These are phyloP conservation scores for Ulvella scutata DNA, from an alignment of 139 green algal genomes.

Conservation along the genomic window DNA sequence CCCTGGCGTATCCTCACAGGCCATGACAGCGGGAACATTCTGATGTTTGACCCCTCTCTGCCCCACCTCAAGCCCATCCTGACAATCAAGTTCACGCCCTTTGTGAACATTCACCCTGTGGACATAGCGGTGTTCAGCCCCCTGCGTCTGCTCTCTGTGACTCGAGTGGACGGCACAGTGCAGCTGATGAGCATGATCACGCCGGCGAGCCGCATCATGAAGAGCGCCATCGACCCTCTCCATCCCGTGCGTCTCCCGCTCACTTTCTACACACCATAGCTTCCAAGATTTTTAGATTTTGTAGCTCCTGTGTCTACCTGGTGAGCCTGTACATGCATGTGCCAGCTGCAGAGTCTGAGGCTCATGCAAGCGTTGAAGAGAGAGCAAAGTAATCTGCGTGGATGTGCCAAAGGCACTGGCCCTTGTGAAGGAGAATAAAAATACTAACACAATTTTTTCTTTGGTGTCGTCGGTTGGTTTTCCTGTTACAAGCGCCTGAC, in stretches of 20 bases:
- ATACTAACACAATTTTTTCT: too few relatives aligned
- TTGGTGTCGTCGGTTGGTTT: too few relatives aligned
- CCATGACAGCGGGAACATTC: background rate
- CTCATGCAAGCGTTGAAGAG: too few relatives aligned
- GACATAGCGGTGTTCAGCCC: background rate
- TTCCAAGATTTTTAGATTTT: too few relatives aligned
- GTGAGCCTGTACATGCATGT: too few relatives aligned
- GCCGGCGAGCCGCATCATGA: background rate
- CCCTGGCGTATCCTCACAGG: background rate
- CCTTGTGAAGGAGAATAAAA: too few relatives aligned
- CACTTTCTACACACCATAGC: too few relatives aligned
- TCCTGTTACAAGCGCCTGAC: too few relatives aligned
- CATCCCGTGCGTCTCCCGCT: background rate
- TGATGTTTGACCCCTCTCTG: slow-evolving; percentile 1
- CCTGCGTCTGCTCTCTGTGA: background rate
- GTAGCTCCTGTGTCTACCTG: too few relatives aligned
- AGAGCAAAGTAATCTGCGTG: too few relatives aligned
- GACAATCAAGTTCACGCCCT: background rate
- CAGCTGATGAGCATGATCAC: slow-evolving; percentile 4
- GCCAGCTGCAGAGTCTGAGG: too few relatives aligned
- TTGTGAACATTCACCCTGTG: background rate
- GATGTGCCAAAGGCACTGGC: too few relatives aligned
- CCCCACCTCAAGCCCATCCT: slow-evolving; percentile 1
- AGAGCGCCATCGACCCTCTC: background rate
- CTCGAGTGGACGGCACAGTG: background rate